Evolutionary conservation across 208 protist genomes (phyloP), one percentile per base, ranked within the genome.

Genomic region (Leishmania arabica): DNA sequence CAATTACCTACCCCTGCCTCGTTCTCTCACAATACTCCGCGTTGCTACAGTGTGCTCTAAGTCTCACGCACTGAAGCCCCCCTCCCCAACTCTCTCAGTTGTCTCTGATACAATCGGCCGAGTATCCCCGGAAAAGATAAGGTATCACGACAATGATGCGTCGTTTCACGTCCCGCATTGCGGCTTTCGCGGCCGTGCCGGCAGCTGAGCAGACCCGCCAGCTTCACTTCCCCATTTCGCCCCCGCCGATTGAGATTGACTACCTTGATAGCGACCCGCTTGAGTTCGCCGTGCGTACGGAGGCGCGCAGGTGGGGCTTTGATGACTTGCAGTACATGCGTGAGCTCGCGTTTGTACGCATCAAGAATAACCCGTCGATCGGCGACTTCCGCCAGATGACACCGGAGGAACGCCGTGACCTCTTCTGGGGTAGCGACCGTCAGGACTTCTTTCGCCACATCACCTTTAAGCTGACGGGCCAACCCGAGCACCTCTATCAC

Each of bases 381-480:
- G 94, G 94, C 42, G 84, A 97, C 79, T 97, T 97, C 83, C 94
- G 94, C 70, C 75, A 77, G 54, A 97, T 97, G 94, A 90, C 90
- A n/a, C 77, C 89, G 37, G 92, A 95, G n/a, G 89, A 97, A 72
- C 92, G 94, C 78, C 92, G 92, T 40, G 87, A 95, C 37, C 79
- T 97, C 60, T 97, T 97, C 86, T 97, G 92, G 92, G 94, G 92
- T 82, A 95, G 90, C 80, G 94, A 95, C 84, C 87, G 92, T 60
- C 94, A 95, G 86, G 94, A 97, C 89, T 97, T 97, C 85, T 97
- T 92, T 86, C 91, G 92, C 71, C 86, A 93, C 60, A 83, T 97
- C 47, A 97, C 94, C 60, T 94, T 79, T 66, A 89, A 80, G n/a
- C 80, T 97, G 17, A 89, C 82, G 60, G 94, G 94, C 68, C 77